Evolutionary conservation across 2,329 filamentous ascomycete species (phyloP).

Genomic region (Ophiostoma ulmi): DNA sequence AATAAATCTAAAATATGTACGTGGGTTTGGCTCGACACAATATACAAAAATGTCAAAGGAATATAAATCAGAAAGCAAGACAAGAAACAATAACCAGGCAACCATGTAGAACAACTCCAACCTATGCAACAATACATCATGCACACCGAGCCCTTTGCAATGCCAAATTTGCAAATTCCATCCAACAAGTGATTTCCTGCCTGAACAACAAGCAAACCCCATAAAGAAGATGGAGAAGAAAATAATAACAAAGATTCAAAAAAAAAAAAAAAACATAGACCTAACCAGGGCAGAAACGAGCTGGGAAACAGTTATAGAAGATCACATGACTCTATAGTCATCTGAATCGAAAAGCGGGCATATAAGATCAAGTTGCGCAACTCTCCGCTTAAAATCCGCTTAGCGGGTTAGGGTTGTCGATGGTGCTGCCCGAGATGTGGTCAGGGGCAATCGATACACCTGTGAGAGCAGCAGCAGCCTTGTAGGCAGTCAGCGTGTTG

Average conservation of each 20-base stretch:
- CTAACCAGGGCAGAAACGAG: not conserved
- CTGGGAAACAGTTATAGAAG: not conserved
- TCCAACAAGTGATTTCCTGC: not conserved
- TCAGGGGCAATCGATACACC: constrained; percentile 32
- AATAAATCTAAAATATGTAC: not conserved
- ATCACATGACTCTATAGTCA: not conserved
- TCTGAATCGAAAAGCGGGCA: not conserved
- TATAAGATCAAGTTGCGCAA: not conserved
- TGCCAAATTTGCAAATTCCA: not conserved
- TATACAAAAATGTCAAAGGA: not conserved
- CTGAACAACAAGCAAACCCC: not conserved
- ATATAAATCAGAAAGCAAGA: not conserved
- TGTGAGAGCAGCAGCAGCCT: constrained; percentile 35
- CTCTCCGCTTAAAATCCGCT: constrained; percentile 34
- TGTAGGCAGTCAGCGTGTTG: constrained; percentile 38
- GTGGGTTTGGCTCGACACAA: not conserved
- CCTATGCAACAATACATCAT: not conserved
- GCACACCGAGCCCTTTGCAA: not conserved
- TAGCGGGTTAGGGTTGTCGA: constrained; percentile 41
- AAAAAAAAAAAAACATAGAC: not conserved
- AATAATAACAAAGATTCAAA: not conserved
- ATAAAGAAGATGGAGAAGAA: too few species aligned
- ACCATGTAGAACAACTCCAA: not conserved
- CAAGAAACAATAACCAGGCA: not conserved
- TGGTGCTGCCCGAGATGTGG: constrained; percentile 37